phyloP scores from a whole-genome alignment of 371 early-diverging fungal genomes.

The Mucor irregularis region DNA sequence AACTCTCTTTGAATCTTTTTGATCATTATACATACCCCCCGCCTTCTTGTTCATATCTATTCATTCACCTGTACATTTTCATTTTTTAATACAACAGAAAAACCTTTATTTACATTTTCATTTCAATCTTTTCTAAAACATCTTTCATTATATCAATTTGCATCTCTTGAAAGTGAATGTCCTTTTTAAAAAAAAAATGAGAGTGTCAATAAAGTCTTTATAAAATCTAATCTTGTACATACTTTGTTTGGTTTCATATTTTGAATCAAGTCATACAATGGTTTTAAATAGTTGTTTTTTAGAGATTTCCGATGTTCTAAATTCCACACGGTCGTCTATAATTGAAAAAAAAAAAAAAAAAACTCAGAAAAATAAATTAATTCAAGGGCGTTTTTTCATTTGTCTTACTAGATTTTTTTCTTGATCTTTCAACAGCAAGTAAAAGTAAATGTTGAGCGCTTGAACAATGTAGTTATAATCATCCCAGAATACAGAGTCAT shows the following conservation, averaged over 20 bases:
- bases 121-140: neutral
- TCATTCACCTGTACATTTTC: no score
- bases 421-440: constrained; percentile 33
- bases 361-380: neutral
- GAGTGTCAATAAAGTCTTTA: neutral
- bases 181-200: neutral
- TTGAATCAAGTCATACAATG: neutral
- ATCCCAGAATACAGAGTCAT: constrained; percentile 20
- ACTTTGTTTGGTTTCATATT: neutral
- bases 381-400: neutral
- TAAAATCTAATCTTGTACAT: neutral
- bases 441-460: constrained; percentile 42
- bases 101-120: neutral
- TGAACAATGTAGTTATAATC: constrained; percentile 42
- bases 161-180: neutral
- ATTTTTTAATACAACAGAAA: no score
- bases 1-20: no score
- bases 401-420: constrained; percentile 17
- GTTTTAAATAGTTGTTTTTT: constrained; percentile 5
- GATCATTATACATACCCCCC: no score
- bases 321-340: constrained; percentile 16
- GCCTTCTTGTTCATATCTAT: neutral
- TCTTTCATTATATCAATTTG: constrained; percentile 10
- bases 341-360: neutral
- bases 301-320: constrained; percentile 1